Conservation (phyloP, 2,329 filamentous ascomycete genomes). For the Pseudocercospora eumusae region DNA sequence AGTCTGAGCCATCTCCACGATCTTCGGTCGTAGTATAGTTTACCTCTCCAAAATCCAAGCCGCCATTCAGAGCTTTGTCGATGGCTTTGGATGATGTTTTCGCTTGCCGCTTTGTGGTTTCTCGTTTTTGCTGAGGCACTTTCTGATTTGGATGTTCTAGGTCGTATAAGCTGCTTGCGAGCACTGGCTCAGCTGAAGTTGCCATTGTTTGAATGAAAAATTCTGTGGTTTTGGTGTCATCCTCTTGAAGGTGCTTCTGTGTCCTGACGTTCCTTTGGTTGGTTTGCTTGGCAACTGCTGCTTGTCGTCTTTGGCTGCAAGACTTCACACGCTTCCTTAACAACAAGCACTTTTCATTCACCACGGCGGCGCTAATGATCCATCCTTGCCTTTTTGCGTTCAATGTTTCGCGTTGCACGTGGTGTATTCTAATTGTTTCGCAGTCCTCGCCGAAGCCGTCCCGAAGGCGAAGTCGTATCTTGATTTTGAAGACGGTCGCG, state of each 20-base stretch:
- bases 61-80: slow-evolving; percentile 43
- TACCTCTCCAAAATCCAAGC: slow-evolving; percentile 42
- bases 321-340: not conserved
- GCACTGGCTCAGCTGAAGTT: slow-evolving; percentile 8
- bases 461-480: too few species aligned
- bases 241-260: not conserved
- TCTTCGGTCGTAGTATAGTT: slow-evolving; percentile 42
- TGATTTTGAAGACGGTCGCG: not conserved
- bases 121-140: slow-evolving; percentile 53
- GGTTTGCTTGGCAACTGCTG: not conserved
- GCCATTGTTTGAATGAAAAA: slow-evolving; percentile 11
- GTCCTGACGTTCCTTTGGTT: not conserved
- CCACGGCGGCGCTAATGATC: not conserved
- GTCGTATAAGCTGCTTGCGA: slow-evolving; percentile 16
- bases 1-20: slow-evolving; percentile 29
- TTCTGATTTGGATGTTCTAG: slow-evolving; percentile 52
- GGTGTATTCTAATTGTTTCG: not conserved
- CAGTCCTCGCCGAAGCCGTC: not conserved
- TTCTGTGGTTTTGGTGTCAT: not conserved
- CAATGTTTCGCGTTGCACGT: not conserved
- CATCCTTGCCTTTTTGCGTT: not conserved
- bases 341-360: not conserved
- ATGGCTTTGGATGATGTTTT: slow-evolving; percentile 30
- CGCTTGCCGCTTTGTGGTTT: not conserved
- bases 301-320: not conserved